Evolutionary conservation across 108 stramenopile species (phyloP).

Genomic region (Nitzschia sp.): DNA sequence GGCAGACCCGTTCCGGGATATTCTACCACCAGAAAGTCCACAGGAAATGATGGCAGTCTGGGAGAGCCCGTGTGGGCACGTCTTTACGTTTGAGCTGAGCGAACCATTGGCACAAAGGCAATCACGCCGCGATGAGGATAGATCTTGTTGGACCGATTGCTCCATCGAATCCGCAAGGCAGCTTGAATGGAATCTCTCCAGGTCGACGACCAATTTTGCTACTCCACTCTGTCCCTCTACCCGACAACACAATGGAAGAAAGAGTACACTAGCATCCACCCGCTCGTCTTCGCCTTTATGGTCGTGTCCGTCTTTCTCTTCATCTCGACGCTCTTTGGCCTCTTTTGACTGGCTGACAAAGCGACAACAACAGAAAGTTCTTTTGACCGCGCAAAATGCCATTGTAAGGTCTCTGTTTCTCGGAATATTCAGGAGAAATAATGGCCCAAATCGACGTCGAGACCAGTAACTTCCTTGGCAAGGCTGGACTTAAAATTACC

Average conservation of each 20-base stretch:
- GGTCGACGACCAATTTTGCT: neutral
- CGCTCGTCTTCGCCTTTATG: neutral
- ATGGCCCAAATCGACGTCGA: conserved; percentile 1
- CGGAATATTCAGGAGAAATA: conserved; percentile 14
- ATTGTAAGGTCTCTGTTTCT: conserved; percentile 19
- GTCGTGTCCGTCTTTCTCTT: conserved; percentile 7
- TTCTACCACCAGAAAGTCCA: neutral
- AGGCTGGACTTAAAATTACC: neutral
- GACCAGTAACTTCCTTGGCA: neutral
- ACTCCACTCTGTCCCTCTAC: neutral
- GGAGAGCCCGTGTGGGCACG: neutral
- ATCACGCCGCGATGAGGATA: neutral
- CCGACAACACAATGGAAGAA: conserved; percentile 1
- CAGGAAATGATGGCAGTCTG: neutral
- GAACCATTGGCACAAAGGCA: neutral
- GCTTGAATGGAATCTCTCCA: neutral
- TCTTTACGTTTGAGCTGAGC: neutral
- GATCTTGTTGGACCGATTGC: neutral
- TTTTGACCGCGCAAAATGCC: conserved; percentile 13
- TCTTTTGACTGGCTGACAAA: no score
- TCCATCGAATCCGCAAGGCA: neutral
- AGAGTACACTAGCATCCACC: neutral
- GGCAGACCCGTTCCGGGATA: conserved; percentile 21
- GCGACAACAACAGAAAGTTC: no score
- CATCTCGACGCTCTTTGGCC: neutral